Evolutionary conservation across 2,329 filamentous ascomycete species (phyloP).

Genomic region (Calonectria pseudoturangicola): DNA sequence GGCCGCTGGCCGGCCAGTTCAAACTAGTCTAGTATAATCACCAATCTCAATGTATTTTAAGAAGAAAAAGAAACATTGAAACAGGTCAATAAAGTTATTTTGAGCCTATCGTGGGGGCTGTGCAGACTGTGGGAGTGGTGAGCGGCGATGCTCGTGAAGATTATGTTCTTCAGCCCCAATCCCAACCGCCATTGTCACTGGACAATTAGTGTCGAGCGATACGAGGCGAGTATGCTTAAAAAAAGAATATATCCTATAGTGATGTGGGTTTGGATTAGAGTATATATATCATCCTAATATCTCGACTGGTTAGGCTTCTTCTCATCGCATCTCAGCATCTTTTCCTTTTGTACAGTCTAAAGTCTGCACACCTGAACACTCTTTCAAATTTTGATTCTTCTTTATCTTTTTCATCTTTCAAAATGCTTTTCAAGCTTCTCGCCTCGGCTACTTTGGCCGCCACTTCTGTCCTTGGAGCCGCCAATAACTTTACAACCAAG

Average conservation of each 20-base stretch:
- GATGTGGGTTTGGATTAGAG: neutral
- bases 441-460: slow-evolving; percentile 45
- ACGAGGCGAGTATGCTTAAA: neutral
- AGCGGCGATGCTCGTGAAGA: neutral
- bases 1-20: neutral
- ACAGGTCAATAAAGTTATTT: no score
- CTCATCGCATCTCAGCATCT: slow-evolving; percentile 12
- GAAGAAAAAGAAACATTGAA: no score
- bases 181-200: neutral
- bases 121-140: neutral
- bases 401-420: slow-evolving; percentile 16
- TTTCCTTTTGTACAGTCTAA: neutral
- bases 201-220: neutral
- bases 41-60: no score
- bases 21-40: no score
- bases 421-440: slow-evolving; percentile 51
- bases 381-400: neutral
- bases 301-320: no score
- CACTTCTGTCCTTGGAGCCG: slow-evolving; percentile 47
- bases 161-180: neutral
- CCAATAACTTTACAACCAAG: slow-evolving; percentile 34
- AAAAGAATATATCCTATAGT: no score
- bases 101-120: neutral
- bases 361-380: neutral
- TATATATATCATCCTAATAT: neutral